These are phyloP conservation scores for Emergomyces pasteurianus DNA, from an alignment of 2,329 filamentous ascomycete species.

Conservation along the genomic window DNA sequence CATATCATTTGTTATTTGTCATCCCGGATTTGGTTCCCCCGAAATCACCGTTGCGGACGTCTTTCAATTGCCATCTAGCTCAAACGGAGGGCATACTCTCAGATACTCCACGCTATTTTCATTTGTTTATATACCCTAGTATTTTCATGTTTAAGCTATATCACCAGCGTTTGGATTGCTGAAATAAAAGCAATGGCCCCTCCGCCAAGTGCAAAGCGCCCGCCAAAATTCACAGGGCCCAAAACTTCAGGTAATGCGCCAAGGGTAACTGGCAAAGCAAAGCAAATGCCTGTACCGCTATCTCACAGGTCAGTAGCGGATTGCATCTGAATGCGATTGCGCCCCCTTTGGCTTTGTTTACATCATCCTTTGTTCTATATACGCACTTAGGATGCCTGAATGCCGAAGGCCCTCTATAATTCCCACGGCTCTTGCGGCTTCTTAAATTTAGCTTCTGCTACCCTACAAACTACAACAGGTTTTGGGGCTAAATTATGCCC, in stretches of 20 bases:
- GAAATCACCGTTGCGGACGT: background rate
- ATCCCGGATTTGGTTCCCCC: background rate
- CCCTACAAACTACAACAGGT: background rate
- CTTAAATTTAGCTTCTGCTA: background rate
- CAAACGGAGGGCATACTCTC: background rate
- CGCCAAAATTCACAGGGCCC: background rate
- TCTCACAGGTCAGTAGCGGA: slow-evolving; percentile 8
- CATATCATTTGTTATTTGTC: background rate
- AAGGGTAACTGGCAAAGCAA: background rate
- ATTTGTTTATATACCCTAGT: background rate
- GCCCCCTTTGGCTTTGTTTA: no score
- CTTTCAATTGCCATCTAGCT: background rate
- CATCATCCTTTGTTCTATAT: background rate
- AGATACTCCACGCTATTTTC: background rate
- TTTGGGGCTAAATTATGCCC: background rate
- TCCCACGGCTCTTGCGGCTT: no score
- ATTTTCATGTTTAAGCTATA: background rate
- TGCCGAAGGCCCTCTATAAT: background rate
- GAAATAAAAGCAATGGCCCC: background rate
- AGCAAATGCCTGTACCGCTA: slow-evolving; percentile 8
- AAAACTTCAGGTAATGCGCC: background rate
- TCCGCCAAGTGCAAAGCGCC: background rate
- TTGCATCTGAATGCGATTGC: background rate
- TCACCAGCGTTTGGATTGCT: no score
- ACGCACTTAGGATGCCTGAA: background rate